Evolutionary conservation across 208 protist species (phyloP).

Genomic region (Leishmania major): DNA sequence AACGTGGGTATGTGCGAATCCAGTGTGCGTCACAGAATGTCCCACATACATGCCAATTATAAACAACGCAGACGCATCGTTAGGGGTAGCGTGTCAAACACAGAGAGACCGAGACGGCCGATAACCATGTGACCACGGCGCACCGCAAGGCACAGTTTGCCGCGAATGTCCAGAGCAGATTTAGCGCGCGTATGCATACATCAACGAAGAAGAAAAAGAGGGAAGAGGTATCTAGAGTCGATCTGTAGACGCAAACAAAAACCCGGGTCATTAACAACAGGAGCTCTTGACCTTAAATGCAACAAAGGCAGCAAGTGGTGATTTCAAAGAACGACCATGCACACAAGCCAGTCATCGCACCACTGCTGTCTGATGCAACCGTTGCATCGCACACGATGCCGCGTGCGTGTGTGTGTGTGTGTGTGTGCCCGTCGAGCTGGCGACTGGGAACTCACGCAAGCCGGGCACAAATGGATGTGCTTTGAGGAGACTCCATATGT

Average conservation of each 20-base stretch:
- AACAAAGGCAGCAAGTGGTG: neutral
- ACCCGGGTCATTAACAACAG: neutral
- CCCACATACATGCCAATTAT: neutral
- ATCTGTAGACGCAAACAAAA: neutral
- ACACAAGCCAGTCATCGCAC: neutral
- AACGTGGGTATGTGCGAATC: neutral
- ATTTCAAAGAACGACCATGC: neutral
- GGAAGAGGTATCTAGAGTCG: neutral
- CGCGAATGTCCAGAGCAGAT: neutral
- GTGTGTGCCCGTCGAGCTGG: neutral
- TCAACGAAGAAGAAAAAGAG: neutral
- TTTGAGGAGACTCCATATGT: neutral
- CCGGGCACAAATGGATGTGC: neutral
- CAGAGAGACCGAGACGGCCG: neutral
- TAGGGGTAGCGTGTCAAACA: neutral
- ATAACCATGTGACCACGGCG: neutral
- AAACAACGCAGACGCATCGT: neutral
- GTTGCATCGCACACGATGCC: neutral
- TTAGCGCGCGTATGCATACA: neutral
- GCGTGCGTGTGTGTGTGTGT: neutral
- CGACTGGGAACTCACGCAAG: neutral
- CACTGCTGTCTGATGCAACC: neutral
- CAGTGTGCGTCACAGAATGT: neutral
- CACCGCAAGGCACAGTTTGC: neutral
- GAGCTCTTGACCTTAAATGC: neutral